These are phyloP conservation scores for Rubia balearica DNA, from an alignment of 305 asterid genomes.

Conservation along the genomic window DNA sequence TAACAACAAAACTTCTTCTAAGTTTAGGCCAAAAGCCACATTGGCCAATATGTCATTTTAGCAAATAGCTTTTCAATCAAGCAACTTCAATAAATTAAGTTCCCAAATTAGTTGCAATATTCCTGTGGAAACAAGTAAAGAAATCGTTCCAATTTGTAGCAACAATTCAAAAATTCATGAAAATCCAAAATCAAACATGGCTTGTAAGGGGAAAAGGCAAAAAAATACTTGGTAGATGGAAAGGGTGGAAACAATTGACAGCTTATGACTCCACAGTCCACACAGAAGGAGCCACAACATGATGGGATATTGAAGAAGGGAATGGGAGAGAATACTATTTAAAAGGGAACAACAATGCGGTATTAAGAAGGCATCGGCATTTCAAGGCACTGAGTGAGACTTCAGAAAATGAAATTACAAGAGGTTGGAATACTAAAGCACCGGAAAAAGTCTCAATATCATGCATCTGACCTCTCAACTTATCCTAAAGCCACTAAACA, in stretches of 20 bases:
- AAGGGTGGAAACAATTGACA: background rate
- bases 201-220: background rate
- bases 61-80: background rate
- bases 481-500: background rate
- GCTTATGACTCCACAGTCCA: background rate
- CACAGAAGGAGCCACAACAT: background rate
- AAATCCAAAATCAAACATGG: background rate
- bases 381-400: background rate
- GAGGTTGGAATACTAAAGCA: background rate
- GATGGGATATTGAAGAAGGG: too few relatives aligned
- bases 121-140: background rate
- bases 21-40: background rate
- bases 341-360: background rate
- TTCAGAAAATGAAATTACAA: background rate
- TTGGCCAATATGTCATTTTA: background rate
- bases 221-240: background rate
- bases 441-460: background rate
- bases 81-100: background rate
- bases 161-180: background rate
- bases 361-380: background rate
- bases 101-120: background rate
- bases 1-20: background rate
- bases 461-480: background rate
- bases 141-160: background rate
- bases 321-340: background rate